These are phyloP conservation scores for Trichoderma atrobrunneum DNA, from an alignment of 2,329 filamentous ascomycete genomes.

Conservation along the genomic window DNA sequence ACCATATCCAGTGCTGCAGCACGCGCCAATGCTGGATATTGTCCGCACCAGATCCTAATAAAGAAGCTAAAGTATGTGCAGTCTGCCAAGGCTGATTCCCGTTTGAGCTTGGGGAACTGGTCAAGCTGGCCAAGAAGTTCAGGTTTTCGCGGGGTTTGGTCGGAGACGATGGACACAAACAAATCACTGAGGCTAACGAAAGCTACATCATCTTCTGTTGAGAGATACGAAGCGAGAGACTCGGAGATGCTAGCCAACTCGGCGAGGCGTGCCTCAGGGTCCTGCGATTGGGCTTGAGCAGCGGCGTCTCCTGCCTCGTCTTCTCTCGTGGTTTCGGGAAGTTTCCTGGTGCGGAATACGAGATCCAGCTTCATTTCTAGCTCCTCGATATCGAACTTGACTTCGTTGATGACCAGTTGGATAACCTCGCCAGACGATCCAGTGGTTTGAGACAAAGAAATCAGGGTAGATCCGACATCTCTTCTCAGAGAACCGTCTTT, in stretches of 20 bases:
- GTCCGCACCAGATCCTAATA: conserved; percentile 69
- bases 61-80: conserved; percentile 75
- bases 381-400: conserved; percentile 69
- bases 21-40: conserved; percentile 66
- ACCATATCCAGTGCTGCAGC: conserved; percentile 66
- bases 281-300: conserved; percentile 32
- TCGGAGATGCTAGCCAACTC: conserved; percentile 38
- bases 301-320: conserved; percentile 33
- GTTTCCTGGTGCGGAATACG: conserved; percentile 57
- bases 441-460: conserved; percentile 59
- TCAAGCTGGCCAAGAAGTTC: conserved; percentile 51
- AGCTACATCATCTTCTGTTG: conserved; percentile 47
- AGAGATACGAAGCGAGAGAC: conserved; percentile 51
- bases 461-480: conserved; percentile 64
- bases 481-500: conserved; percentile 56
- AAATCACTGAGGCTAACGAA: conserved; percentile 59
- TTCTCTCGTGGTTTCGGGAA: conserved; percentile 51
- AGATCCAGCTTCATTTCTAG: conserved; percentile 73
- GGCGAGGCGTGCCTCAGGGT: conserved; percentile 40
- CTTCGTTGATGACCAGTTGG: conserved; percentile 62
- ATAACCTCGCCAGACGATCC: conserved; percentile 62
- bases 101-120: conserved; percentile 52
- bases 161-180: conserved; percentile 53
- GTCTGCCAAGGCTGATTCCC: conserved; percentile 53
- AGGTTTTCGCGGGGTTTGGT: conserved; percentile 37